These are phyloP conservation scores for Ustilago shanxiensis DNA, from an alignment of 1,284 basidiomycete genomes.

Conservation along the genomic window DNA sequence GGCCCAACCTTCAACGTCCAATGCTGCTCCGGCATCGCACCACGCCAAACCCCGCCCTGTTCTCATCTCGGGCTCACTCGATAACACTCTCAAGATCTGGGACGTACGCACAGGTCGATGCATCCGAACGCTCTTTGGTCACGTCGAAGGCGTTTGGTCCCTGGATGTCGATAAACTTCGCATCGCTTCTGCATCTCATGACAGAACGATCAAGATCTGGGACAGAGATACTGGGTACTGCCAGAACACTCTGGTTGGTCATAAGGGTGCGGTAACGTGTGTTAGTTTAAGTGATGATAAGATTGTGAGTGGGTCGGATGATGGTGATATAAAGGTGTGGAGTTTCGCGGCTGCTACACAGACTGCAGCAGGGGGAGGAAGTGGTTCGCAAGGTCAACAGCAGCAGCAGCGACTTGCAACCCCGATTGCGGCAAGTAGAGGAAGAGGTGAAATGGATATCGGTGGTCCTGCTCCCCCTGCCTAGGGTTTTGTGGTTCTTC, in stretches of 20 bases:
- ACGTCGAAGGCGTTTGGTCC: conserved; percentile 93
- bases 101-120: conserved; percentile 88
- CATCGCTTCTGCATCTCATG: conserved; percentile 90
- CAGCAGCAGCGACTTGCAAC: not conserved
- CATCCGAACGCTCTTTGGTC: conserved; percentile 89
- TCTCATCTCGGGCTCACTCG: conserved; percentile 89
- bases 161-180: conserved; percentile 92
- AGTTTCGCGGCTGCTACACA: conserved; percentile 52
- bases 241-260: conserved; percentile 90
- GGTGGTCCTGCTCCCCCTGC: conserved; percentile 17
- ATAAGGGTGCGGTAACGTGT: conserved; percentile 92
- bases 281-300: conserved; percentile 92
- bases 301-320: conserved; percentile 93
- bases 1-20: not conserved
- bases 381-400: not conserved
- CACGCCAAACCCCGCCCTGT: conserved; percentile 72
- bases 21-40: not conserved
- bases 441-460: conserved; percentile 2
- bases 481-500: not conserved
- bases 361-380: too few species aligned
- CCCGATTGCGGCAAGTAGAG: not conserved
- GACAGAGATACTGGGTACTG: conserved; percentile 89
- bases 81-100: conserved; percentile 97
- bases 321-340: conserved; percentile 76
- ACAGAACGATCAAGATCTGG: conserved; percentile 91